Conservation (phyloP, 169 alveolate species). For the Plasmodium cynomolgi region DNA sequence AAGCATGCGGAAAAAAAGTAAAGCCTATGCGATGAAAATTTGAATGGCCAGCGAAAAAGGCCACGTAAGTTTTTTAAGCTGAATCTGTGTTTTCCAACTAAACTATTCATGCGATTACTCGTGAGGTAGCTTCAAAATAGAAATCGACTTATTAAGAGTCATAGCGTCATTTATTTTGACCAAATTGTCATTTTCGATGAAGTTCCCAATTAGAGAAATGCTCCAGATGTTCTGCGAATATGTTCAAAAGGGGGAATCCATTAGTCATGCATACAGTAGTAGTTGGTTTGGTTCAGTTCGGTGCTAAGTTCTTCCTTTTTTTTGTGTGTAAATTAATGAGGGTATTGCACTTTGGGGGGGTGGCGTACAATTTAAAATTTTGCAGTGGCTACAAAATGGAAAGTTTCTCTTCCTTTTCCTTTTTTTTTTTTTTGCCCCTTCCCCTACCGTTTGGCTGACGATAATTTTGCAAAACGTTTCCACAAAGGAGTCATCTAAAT, state of each 20-base stretch:
- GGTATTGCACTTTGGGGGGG: background rate
- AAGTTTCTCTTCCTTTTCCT: slow-evolving; percentile 21
- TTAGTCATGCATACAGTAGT: background rate
- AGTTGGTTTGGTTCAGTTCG: background rate
- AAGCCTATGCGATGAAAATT: background rate
- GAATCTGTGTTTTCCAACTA: background rate
- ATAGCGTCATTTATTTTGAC: slow-evolving; percentile 59
- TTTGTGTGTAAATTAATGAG: background rate
- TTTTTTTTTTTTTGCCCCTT: background rate
- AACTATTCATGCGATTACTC: slow-evolving; percentile 16
- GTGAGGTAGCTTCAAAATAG: slow-evolving; percentile 47
- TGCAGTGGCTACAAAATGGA: background rate
- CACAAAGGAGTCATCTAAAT: slow-evolving; percentile 27
- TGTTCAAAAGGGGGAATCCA: background rate
- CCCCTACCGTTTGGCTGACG: slow-evolving; percentile 24
- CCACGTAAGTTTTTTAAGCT: background rate
- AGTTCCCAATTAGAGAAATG: slow-evolving; percentile 44
- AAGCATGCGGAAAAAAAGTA: background rate
- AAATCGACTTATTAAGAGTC: slow-evolving; percentile 45
- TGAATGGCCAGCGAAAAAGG: background rate
- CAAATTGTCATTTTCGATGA: slow-evolving; percentile 29
- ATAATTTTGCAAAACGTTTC: slow-evolving; percentile 34
- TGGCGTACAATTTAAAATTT: background rate
- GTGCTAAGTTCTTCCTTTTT: background rate
- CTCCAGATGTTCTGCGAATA: slow-evolving; percentile 35